Evolutionary conservation across 2,329 filamentous ascomycete genomes (phyloP).

Genomic region (Fusarium nematophilum): DNA sequence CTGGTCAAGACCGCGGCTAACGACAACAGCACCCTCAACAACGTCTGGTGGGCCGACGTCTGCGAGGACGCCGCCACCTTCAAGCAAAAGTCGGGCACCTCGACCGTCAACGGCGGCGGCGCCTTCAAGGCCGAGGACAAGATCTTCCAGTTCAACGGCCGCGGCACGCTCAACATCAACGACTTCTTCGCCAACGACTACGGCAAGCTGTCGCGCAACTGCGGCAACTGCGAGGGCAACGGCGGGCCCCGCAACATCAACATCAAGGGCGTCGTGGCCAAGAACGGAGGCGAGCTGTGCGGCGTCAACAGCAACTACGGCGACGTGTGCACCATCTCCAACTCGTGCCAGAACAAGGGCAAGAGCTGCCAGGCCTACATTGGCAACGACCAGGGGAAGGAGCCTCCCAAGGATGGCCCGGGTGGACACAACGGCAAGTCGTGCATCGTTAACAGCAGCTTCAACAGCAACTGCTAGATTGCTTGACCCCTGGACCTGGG

Average conservation of each 20-base stretch:
- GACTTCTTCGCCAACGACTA: constrained; percentile 40
- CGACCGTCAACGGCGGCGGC: constrained; percentile 46
- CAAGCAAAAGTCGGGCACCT: constrained; percentile 50
- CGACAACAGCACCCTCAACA: constrained; percentile 40
- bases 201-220: constrained; percentile 60
- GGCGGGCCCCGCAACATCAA: constrained; percentile 4
- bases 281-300: constrained; percentile 1
- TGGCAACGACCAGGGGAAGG: background rate
- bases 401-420: background rate
- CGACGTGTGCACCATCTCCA: constrained; percentile 1
- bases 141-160: constrained; percentile 52
- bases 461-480: too few relatives aligned
- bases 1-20: background rate
- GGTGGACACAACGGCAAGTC: constrained; percentile 5
- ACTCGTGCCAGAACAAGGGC: constrained; percentile 7
- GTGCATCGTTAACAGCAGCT: background rate
- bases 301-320: constrained; percentile 10
- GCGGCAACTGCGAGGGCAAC: constrained; percentile 48
- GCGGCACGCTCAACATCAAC: constrained; percentile 6
- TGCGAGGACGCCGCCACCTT: constrained; percentile 49
- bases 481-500: too few relatives aligned
- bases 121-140: background rate
- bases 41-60: constrained; percentile 51
- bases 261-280: background rate
- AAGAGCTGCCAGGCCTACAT: constrained; percentile 8